phyloP scores from a whole-genome alignment of 1,139 yeast species.

The Pichia sp. region DNA sequence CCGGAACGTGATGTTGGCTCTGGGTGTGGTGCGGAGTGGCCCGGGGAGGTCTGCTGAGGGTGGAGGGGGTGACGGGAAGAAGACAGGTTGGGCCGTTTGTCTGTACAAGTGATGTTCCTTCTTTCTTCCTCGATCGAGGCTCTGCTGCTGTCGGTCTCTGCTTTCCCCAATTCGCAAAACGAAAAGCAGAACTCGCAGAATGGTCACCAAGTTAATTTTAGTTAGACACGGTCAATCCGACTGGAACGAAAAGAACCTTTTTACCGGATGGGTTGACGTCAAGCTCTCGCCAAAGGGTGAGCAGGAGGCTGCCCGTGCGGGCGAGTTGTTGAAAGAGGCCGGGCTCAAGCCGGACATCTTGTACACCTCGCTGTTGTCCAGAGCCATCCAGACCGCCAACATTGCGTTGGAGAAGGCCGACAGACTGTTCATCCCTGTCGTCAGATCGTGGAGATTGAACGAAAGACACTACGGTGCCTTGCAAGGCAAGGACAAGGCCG shows the following conservation, averaged over 20 bases:
- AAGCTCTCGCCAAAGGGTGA: constrained; percentile 78
- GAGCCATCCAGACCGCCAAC: constrained; percentile 98
- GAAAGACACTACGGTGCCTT: constrained; percentile 99
- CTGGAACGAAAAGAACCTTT: constrained; percentile 96
- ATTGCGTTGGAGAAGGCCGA: constrained; percentile 87
- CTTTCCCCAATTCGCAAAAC: not conserved
- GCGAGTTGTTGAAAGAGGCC: constrained; percentile 85
- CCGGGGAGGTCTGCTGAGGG: not conserved
- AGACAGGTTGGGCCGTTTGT: not conserved
- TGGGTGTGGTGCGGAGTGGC: not conserved
- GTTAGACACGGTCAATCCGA: constrained; percentile 99
- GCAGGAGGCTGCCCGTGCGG: constrained; percentile 91
- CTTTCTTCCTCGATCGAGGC: not conserved
- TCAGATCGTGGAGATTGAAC: constrained; percentile 96
- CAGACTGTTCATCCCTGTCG: constrained; percentile 86
- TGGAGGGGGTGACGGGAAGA: not conserved
- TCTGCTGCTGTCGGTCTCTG: not conserved
- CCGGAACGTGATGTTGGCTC: constrained; percentile 1
- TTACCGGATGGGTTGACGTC: constrained; percentile 99
- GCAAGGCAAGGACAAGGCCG: constrained; percentile 98
- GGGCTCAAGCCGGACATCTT: constrained; percentile 80
- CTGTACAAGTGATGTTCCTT: not conserved
- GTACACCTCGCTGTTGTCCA: constrained; percentile 86
- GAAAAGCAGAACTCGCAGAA: constrained; percentile 14
- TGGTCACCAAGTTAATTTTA: constrained; percentile 67